Percentiles rank a stretch among this genome's conserved stretches.
phyloP scores from a whole-genome alignment of 129 eudicot genomes.

The Ambrosia artemisiifolia region DNA sequence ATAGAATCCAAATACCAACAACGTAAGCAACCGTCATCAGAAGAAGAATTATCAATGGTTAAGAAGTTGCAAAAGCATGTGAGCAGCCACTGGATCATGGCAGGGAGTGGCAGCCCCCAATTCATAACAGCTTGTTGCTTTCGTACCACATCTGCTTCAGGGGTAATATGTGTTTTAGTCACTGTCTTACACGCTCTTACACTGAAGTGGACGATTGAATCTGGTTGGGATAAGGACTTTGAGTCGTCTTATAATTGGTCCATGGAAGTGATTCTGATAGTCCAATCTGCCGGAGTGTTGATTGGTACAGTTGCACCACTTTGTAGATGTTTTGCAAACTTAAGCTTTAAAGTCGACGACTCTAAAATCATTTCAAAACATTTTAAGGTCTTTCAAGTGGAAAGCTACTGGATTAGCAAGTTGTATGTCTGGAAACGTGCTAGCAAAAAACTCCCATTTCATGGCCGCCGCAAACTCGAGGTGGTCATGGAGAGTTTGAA shows the following conservation, averaged over 20 bases:
- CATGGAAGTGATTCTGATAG: neutral
- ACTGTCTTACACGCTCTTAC: neutral
- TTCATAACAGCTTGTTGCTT: neutral
- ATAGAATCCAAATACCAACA: constrained; percentile 2
- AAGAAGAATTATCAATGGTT: neutral
- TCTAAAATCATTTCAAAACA: neutral
- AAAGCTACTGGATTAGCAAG: constrained; percentile 8
- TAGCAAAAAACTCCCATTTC: neutral
- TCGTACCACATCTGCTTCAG: neutral
- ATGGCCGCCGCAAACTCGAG: neutral
- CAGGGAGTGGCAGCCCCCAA: constrained; percentile 13
- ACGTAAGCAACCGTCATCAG: neutral
- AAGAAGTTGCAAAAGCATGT: neutral
- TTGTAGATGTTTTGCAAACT: constrained; percentile 8
- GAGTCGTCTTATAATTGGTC: neutral
- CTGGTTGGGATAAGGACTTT: neutral
- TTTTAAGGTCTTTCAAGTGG: neutral
- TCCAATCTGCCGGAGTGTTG: neutral
- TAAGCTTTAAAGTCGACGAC: neutral
- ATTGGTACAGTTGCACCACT: neutral
- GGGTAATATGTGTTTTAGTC: constrained; percentile 6
- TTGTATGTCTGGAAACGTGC: neutral
- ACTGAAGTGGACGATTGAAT: neutral
- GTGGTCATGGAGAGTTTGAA: neutral
- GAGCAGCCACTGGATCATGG: constrained; percentile 13